Conservation (phyloP, 2,329 filamentous ascomycete genomes). For the Cadophora malorum region DNA sequence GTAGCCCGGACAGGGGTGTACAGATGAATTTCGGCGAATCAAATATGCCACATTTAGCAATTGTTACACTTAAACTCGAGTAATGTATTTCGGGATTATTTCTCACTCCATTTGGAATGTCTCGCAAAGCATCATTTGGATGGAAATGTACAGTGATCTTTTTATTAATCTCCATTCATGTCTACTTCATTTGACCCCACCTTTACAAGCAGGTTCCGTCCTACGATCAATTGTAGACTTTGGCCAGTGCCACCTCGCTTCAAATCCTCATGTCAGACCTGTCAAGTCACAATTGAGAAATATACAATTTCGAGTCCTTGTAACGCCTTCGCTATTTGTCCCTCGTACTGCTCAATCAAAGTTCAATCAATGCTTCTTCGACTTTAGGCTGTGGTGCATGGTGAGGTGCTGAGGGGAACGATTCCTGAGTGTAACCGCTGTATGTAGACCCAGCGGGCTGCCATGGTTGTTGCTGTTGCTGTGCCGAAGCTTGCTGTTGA, state of each 20-base stretch:
- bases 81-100: too few species aligned
- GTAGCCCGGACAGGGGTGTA: neutral
- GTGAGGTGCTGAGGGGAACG: slow-evolving; percentile 70
- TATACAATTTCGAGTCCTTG: slow-evolving; percentile 9
- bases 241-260: neutral
- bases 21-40: neutral
- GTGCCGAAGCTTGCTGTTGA: slow-evolving; percentile 50
- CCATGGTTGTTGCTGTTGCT: slow-evolving; percentile 52
- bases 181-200: neutral
- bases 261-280: neutral
- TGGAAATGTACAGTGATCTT: too few species aligned
- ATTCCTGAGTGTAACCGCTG: slow-evolving; percentile 60
- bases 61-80: too few species aligned
- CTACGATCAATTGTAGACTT: neutral
- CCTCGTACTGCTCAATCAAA: slow-evolving; percentile 67
- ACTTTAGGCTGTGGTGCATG: slow-evolving; percentile 60
- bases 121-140: too few species aligned
- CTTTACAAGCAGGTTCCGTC: neutral
- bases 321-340: slow-evolving; percentile 45
- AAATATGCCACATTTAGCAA: neutral
- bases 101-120: too few species aligned
- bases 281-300: neutral
- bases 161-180: neutral
- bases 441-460: slow-evolving; percentile 49
- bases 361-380: slow-evolving; percentile 82